phyloP scores from a whole-genome alignment of 2,329 filamentous ascomycete genomes.

The Trichoderma pleuroti region DNA sequence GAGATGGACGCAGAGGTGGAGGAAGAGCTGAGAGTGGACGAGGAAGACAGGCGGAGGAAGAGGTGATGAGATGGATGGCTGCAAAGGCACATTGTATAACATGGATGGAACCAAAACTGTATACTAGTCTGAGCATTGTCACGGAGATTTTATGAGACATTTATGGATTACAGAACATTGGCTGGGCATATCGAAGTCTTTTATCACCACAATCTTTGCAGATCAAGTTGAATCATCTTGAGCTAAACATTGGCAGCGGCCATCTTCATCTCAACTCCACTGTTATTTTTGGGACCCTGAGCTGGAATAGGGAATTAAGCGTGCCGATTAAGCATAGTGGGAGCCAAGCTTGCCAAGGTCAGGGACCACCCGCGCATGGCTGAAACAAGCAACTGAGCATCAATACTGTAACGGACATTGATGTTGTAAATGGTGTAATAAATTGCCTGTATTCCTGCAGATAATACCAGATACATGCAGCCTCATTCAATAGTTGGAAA shows the following conservation, averaged over 20 bases:
- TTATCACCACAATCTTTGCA: too few species aligned
- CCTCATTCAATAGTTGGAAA: neutral
- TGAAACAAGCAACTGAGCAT: neutral
- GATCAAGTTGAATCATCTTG: neutral
- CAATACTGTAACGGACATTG: neutral
- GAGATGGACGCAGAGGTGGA: conserved; percentile 34
- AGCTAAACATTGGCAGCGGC: neutral
- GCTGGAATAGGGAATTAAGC: neutral
- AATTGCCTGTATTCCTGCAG: neutral
- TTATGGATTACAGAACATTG: neutral
- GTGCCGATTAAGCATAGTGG: conserved; percentile 8
- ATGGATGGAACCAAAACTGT: neutral
- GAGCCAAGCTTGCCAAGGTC: neutral
- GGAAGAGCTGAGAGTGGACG: conserved; percentile 25
- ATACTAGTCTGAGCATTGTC: neutral
- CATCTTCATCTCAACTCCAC: neutral
- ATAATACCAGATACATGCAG: neutral
- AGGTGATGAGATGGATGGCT: neutral
- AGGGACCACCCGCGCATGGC: neutral
- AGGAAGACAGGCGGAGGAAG: neutral
- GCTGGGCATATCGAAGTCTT: neutral
- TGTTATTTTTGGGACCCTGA: neutral
- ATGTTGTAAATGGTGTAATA: too few species aligned
- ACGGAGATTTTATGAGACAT: neutral
- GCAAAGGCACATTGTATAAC: neutral